Evolutionary conservation across 495 filamentous ascomycete species (phyloP).

Genomic region (Lophiotrema nucula): DNA sequence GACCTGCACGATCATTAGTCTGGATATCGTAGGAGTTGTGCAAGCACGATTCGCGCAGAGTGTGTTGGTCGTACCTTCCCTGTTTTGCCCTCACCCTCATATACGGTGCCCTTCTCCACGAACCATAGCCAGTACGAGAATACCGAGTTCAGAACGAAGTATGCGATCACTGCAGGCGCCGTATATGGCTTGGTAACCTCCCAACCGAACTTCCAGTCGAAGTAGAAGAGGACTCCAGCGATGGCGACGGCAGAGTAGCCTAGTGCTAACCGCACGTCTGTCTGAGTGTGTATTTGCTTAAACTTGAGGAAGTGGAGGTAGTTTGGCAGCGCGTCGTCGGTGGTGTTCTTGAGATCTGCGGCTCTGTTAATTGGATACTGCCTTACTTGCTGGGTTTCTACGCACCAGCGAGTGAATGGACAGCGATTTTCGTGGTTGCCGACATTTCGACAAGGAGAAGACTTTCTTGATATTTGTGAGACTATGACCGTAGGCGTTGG

Average conservation of each 20-base stretch:
- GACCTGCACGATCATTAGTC: constrained; percentile 22
- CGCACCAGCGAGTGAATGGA: constrained; percentile 69
- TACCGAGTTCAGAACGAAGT: constrained; percentile 74
- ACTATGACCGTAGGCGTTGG: no score
- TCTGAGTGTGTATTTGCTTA: constrained; percentile 72
- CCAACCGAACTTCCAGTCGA: constrained; percentile 88
- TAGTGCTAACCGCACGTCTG: constrained; percentile 76
- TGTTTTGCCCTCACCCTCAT: constrained; percentile 64
- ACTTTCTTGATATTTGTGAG: no score
- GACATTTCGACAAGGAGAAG: no score
- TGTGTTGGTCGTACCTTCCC: constrained; percentile 58
- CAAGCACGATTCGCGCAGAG: no score
- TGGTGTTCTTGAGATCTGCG: constrained; percentile 91
- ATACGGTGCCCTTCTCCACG: constrained; percentile 79
- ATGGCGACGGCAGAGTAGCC: constrained; percentile 82
- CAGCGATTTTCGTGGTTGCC: constrained; percentile 53
- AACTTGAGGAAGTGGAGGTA: constrained; percentile 85
- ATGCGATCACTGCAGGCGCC: constrained; percentile 69
- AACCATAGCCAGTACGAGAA: constrained; percentile 85
- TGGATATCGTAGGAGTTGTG: constrained; percentile 52
- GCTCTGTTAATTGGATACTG: neutral
- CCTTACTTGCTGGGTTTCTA: constrained; percentile 31
- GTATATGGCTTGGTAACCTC: constrained; percentile 75
- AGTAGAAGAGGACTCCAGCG: constrained; percentile 77
- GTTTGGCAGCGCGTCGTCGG: constrained; percentile 89